Base-by-base conservation (phyloP, 1,284 basidiomycete genomes). In the Ceratobasidium sp. region DNA sequence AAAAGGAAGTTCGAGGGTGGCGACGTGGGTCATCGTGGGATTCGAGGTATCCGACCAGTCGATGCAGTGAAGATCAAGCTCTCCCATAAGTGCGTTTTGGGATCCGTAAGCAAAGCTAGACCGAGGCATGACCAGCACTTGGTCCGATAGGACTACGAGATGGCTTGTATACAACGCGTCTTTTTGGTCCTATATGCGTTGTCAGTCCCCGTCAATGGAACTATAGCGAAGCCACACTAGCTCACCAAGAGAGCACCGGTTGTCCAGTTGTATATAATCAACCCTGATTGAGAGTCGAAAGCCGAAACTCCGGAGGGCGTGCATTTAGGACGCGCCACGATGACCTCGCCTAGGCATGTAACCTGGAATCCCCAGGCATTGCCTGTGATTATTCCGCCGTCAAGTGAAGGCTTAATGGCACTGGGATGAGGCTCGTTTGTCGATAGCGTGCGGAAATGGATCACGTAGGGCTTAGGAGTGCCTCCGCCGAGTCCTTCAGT, bases 381-480 rank as follows among this genome's bases (percentile, higher is more conserved):
- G 6, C 38, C 14, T 18, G 55, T 38, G 18, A 18, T 18, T 7
- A 57, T 11, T 32, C 55, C 55, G n/a, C 55, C 32, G 21, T 57
- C 55, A 18, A 57, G 55, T 5, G 32, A 16, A 9, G 28, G 4
- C 30, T 35, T 18, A n/a, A 16, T 35, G 21, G 58, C 58, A 18
- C 11, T 46, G 11, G 58, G 58, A 26, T 61, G 58, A 9, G 58
- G 23, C 13, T 44, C 13, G 26, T 61, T 61, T 6, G 58, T 44
- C 13, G 58, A 61, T 38, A 61, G 26, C 6, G 58, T 62, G 4
- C 43, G 59, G 21, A 62, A 62, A 32, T 62, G 59, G 16, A 62
- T 46, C 13, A 46, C 43, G 26, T n/a, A 43, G 43, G 18, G 41
- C 41, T 43, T 26, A 18, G 55, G 55, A 8, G 8, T 5, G 14